Evolutionary conservation across 208 protist genomes (phyloP), one percentile per base, ranked within the genome.

Genomic region (Angomonas deanei): DNA sequence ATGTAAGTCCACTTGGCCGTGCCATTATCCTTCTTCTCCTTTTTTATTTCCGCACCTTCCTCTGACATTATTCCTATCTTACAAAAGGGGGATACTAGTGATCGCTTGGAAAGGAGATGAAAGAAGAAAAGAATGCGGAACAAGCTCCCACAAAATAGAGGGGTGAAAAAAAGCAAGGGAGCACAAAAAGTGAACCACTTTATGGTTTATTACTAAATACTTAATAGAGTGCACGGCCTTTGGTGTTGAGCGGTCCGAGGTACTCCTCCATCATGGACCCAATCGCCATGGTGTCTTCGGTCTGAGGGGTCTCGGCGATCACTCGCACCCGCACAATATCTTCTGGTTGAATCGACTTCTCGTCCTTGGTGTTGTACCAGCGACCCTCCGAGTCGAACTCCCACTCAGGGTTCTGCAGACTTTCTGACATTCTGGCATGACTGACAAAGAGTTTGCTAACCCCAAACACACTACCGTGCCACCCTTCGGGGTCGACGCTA

Each of bases 251-350:
- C 1, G 85, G 85, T 0, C 88, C 88, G 3, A 94, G 63, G 55
- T 76, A 82, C 1, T 70, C 72, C 1, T 81, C 85, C 11, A 61
- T 78, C 62, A 92, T 92, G 15, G 76, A 89, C 46, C 76, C 88
- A 21, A 94, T 75, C 0, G 83, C 80, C 64, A 92, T 73, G 0
- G 76, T 78, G 1, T 77, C 76, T 23, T 87, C 72, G 3, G 84
- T 87, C 72, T 91, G 83, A 55, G 88, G 81, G 15, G 85, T 92
- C 64, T 92, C 83, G 1, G 78, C 83, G n/a, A 94, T 72, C 0
- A 94, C 70, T 23, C 85, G 85, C 23, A 94, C 62, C 2, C 88
- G 88, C 21, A 90, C 79, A 33, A 91, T 70, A 23, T 89, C 82
- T 8, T 79, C 69, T 24, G 68, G 72, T 56, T 82, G 80, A 38